These are phyloP conservation scores for Aegle marmelos DNA, from an alignment of 345 rosid species.

Conservation along the genomic window DNA sequence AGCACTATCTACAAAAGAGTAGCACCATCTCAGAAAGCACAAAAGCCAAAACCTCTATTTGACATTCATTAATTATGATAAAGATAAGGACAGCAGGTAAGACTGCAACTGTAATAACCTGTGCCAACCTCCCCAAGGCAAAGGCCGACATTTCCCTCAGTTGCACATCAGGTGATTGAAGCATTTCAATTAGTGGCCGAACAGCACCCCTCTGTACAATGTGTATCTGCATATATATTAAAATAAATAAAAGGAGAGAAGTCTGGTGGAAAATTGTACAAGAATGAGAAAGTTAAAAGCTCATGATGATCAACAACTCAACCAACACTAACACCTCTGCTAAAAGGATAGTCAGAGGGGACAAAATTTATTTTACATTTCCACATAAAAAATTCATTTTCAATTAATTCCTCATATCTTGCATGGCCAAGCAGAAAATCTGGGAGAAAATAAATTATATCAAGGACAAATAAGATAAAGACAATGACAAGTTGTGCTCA, in stretches of 20 bases:
- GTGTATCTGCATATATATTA: slow-evolving; percentile 63
- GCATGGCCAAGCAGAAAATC: background rate
- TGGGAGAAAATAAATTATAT: background rate
- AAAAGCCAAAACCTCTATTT: background rate
- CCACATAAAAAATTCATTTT: background rate
- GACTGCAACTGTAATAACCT: slow-evolving; percentile 47
- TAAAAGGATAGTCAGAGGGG: background rate
- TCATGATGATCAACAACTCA: background rate
- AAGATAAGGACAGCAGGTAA: background rate
- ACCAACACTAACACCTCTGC: background rate
- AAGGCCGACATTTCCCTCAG: slow-evolving; percentile 98
- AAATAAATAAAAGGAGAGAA: slow-evolving; percentile 5
- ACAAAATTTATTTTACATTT: background rate
- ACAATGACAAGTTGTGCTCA: slow-evolving; percentile 18
- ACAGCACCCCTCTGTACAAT: slow-evolving; percentile 99
- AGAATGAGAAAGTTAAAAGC: slow-evolving; percentile 9
- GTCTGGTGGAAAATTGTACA: background rate
- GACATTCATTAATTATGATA: background rate
- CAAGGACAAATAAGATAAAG: slow-evolving; percentile 6
- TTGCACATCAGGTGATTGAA: slow-evolving; percentile 82
- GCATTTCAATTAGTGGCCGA: slow-evolving; percentile 90
- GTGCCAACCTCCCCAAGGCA: slow-evolving; percentile 99
- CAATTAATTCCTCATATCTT: background rate
- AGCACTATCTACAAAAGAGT: background rate
- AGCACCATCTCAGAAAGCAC: background rate